Base-by-base conservation (phyloP, 805 yeast genomes). In the Yamadazyma takamatsuzukensis region DNA sequence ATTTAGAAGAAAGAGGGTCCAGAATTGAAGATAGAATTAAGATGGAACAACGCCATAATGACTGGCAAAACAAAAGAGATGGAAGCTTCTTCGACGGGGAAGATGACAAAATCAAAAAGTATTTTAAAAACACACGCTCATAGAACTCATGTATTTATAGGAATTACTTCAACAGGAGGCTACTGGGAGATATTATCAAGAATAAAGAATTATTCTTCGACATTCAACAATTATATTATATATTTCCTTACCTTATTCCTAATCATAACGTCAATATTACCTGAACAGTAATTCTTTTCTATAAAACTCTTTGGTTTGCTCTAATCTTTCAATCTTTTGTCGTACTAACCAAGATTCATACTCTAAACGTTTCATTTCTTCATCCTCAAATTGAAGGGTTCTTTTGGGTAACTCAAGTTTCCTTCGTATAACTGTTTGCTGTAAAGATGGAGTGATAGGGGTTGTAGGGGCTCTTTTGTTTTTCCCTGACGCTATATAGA, bases 1-100 rank as follows among this genome's bases (percentile, higher is more conserved):
- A 80, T 46, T 67, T 72, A 44, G 56, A 48, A 32, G 59, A 54
- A 40, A 65, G 85, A 38, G 90, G 83, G 17, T 65, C 64, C 18
- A 64, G 80, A 40, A 72, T 61, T 5, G 76, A 73, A 14, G 68
- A 64, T 27, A 53, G 55, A 46, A 30, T 33, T 14, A 48, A 67
- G 51, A 48, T 61, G 54, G 44, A 52, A 44, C 21, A 68, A 68
- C 48, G 74, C 69, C 35, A 70, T 53, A 45, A 79, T 72, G 81
- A 76, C 60, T 45, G 87, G 83, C 30, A 62, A 68, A 43, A 69
- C 59, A 36, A 55, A 41, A 40, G 59, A 45, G 60, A 52, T 55
- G 52, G 70, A 32, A 37, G 51, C 33, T 41, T 63, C 49, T 53
- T 73, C 44, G 78, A 72, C 43, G 77, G 67, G 15, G 59, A 58